Evolutionary conservation across 805 yeast species (phyloP).

Genomic region (Ogataea haglerorum): DNA sequence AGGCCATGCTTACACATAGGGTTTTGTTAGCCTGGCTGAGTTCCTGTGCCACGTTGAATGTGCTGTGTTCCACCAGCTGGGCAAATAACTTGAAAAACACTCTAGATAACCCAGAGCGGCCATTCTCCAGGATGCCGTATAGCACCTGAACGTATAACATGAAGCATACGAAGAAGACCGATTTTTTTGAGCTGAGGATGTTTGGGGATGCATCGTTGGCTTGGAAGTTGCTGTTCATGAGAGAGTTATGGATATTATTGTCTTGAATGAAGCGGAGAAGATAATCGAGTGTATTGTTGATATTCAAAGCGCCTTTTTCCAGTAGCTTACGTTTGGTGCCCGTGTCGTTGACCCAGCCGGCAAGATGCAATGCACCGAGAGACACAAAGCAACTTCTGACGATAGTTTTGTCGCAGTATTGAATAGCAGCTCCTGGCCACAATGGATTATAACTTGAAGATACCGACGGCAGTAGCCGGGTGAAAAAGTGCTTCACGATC

Average conservation of each 20-base stretch:
- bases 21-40: conserved; percentile 33
- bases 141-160: conserved; percentile 39
- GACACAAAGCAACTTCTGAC: conserved; percentile 50
- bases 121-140: conserved; percentile 40
- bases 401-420: conserved; percentile 47
- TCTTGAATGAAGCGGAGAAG: conserved; percentile 37
- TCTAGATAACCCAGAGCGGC: conserved; percentile 37
- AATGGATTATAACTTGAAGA: conserved; percentile 41
- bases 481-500: conserved; percentile 33
- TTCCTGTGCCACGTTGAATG: conserved; percentile 28
- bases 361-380: conserved; percentile 44
- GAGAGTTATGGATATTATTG: conserved; percentile 12
- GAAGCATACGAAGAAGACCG: conserved; percentile 32
- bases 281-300: conserved; percentile 45
- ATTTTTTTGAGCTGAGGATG: conserved; percentile 13
- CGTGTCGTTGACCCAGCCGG: conserved; percentile 31
- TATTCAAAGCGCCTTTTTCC: conserved; percentile 43
- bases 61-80: conserved; percentile 33
- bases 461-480: conserved; percentile 41
- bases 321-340: conserved; percentile 41
- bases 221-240: conserved; percentile 8
- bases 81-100: conserved; percentile 39
- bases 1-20: conserved; percentile 34
- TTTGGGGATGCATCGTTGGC: conserved; percentile 7
- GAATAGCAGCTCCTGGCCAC: conserved; percentile 47